Evolutionary conservation across 768 basidiomycete species (phyloP).

Genomic region (Bullera alba): DNA sequence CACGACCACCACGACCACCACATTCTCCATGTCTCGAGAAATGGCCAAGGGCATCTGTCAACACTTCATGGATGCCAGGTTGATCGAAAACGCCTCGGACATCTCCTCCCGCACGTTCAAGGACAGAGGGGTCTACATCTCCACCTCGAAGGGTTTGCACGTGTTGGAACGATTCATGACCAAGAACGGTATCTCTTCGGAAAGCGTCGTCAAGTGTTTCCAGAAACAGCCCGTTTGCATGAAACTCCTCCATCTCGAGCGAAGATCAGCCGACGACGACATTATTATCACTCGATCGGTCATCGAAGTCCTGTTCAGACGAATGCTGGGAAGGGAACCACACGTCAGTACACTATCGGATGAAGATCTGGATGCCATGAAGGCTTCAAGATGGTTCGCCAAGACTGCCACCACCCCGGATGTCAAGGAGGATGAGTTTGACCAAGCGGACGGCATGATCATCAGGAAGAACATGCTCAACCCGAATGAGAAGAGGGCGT

Average conservation of each 20-base stretch:
- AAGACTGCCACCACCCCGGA: conserved; percentile 12
- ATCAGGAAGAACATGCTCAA: conserved; percentile 45
- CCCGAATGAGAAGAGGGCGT: conserved; percentile 45
- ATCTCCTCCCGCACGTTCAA: conserved; percentile 84
- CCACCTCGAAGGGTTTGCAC: conserved; percentile 96
- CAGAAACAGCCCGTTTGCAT: conserved; percentile 89
- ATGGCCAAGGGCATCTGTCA: conserved; percentile 99
- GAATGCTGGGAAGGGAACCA: conserved; percentile 82
- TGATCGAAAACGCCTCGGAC: conserved; percentile 95
- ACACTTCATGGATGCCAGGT: conserved; percentile 97
- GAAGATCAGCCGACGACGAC: conserved; percentile 87
- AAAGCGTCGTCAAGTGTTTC: conserved; percentile 84
- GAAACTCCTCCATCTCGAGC: conserved; percentile 93
- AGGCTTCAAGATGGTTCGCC: conserved; percentile 18
- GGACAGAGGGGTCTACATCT: conserved; percentile 89
- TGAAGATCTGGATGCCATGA: conserved; percentile 67
- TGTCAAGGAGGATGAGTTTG: conserved; percentile 35
- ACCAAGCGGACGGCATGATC: conserved; percentile 39
- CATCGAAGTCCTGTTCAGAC: conserved; percentile 87
- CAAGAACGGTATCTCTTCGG: conserved; percentile 96
- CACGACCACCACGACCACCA: conserved; percentile 98
- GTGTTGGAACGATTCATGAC: conserved; percentile 99
- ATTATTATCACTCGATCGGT: conserved; percentile 92
- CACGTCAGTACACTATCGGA: conserved; percentile 60
- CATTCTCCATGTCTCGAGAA: conserved; percentile 98